Conservation (phyloP, 768 basidiomycete species). For the Podaxis carcinomalis region DNA sequence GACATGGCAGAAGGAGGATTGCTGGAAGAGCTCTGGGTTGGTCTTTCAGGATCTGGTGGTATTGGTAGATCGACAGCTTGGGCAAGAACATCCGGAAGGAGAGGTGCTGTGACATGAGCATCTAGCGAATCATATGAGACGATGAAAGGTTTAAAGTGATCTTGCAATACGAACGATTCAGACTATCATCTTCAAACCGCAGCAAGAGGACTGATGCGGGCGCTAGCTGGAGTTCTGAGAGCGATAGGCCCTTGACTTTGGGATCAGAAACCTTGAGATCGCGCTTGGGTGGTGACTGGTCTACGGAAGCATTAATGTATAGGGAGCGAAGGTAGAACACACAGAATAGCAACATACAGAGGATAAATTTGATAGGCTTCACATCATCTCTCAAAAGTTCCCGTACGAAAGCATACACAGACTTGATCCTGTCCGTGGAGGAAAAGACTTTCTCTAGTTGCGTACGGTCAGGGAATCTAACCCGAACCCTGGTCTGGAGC, state of each 20-base stretch:
- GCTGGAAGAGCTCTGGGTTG: slow-evolving; percentile 1
- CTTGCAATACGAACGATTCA: slow-evolving; percentile 52
- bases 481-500: slow-evolving; percentile 70
- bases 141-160: background rate
- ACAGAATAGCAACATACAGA: slow-evolving; percentile 53
- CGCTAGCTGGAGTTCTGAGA: slow-evolving; percentile 69
- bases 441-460: slow-evolving; percentile 77
- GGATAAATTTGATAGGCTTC: slow-evolving; percentile 74
- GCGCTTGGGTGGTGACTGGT: slow-evolving; percentile 77
- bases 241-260: slow-evolving; percentile 58
- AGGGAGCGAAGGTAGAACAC: background rate
- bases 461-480: slow-evolving; percentile 78
- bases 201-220: slow-evolving; percentile 78
- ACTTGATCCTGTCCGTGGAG: slow-evolving; percentile 74
- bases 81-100: slow-evolving; percentile 50
- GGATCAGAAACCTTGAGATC: slow-evolving; percentile 83
- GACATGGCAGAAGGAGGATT: slow-evolving; percentile 4
- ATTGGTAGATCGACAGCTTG: slow-evolving; percentile 64
- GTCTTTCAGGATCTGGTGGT: slow-evolving; percentile 34
- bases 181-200: slow-evolving; percentile 64
- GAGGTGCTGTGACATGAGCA: slow-evolving; percentile 55
- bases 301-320: slow-evolving; percentile 30
- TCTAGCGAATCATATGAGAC: slow-evolving; percentile 31
- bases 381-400: slow-evolving; percentile 67
- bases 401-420: slow-evolving; percentile 84